A percentile compares a stretch with the other conserved stretches of the same genome.
phyloP scores from a whole-genome alignment of 352 stramenopile genomes.

The Pythium pyrilobum region DNA sequence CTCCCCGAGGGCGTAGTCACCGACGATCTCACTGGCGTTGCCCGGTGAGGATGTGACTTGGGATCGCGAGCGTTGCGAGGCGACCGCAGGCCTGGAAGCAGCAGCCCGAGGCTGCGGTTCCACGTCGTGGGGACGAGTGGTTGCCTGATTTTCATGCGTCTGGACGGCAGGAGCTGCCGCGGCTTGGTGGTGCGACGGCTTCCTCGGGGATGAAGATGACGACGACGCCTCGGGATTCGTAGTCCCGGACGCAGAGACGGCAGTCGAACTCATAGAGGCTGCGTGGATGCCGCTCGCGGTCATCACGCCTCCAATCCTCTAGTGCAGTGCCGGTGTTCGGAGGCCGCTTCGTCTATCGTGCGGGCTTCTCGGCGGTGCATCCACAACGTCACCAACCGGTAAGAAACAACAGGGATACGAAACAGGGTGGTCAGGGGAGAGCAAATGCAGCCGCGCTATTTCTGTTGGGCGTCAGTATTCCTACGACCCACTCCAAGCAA shows the following conservation, averaged over 20 bases:
- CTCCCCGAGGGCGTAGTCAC: slow-evolving; percentile 88
- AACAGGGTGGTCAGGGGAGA: too few species aligned
- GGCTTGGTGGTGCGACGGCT: neutral
- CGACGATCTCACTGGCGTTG: slow-evolving; percentile 45
- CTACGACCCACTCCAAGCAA: too few species aligned
- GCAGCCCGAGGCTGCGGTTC: neutral
- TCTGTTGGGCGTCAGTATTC: too few species aligned
- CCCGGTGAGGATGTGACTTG: neutral
- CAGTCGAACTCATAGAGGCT: slow-evolving; percentile 7
- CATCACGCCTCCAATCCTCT: slow-evolving; percentile 4
- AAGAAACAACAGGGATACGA: too few species aligned
- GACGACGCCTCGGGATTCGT: neutral
- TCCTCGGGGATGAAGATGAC: slow-evolving; percentile 8
- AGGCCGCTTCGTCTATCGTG: too few species aligned
- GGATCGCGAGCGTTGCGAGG: neutral
- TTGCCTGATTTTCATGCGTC: slow-evolving; percentile 11
- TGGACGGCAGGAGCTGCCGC: neutral
- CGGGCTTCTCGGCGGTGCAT: too few species aligned
- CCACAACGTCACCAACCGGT: too few species aligned
- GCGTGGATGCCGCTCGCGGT: slow-evolving; percentile 12
- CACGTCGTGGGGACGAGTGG: neutral
- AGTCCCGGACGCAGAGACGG: neutral
- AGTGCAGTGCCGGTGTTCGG: neutral
- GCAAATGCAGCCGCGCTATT: too few species aligned
- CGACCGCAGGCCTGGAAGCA: neutral